Percentiles rank a stretch among this genome's conserved stretches.
Evolutionary conservation across 2,329 filamentous ascomycete genomes (phyloP).

Genomic region (Aspergillus uvarum): DNA sequence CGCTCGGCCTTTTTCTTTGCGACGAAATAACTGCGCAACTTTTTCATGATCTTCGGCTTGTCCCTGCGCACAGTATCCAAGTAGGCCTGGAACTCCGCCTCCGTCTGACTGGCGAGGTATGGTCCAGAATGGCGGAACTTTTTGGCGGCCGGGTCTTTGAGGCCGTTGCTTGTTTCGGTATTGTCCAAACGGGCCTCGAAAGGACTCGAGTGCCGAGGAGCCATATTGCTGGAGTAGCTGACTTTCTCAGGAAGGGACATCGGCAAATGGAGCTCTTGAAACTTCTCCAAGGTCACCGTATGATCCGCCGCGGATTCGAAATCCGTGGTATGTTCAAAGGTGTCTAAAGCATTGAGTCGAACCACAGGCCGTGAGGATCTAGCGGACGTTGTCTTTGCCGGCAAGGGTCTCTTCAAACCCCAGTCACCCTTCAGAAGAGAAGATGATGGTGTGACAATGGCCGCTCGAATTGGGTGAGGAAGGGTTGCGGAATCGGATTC

Average conservation of each 20-base stretch:
- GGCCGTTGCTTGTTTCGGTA: conserved; percentile 39
- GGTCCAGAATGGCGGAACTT: conserved; percentile 61
- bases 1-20: conserved; percentile 36
- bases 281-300: conserved; percentile 77
- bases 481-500: conserved; percentile 70
- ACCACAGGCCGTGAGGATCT: conserved; percentile 70
- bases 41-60: conserved; percentile 40
- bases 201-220: conserved; percentile 37
- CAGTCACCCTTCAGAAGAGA: conserved; percentile 81
- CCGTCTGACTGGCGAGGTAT: conserved; percentile 57
- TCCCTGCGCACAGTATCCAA: conserved; percentile 47
- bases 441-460: conserved; percentile 72
- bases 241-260: conserved; percentile 54
- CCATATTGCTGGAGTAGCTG: conserved; percentile 30
- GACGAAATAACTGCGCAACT: conserved; percentile 36
- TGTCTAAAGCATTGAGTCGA: conserved; percentile 75
- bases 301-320: conserved; percentile 82
- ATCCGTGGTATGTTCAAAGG: conserved; percentile 83
- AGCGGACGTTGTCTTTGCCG: conserved; percentile 69
- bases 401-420: conserved; percentile 85
- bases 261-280: conserved; percentile 75
- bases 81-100: conserved; percentile 56
- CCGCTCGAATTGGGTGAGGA: conserved; percentile 76
- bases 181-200: conserved; percentile 48
- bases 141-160: conserved; percentile 34